Evolutionary conservation across 768 basidiomycete genomes (phyloP), one percentile per base, ranked within the genome.

Genomic region (Amanita phalloides): DNA sequence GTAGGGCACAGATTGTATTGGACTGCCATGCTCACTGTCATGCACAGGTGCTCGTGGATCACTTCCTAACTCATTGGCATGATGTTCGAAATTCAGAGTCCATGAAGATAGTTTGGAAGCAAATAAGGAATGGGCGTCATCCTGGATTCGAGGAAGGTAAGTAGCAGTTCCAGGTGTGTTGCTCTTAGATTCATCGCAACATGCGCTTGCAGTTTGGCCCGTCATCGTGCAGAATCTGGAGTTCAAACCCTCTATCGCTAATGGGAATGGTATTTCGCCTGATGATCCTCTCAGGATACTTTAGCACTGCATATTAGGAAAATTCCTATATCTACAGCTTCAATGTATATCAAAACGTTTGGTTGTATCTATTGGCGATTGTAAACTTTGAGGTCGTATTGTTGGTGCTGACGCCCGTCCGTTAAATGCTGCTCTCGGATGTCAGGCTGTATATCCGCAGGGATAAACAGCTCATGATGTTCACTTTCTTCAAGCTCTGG

Each of bases 141-240:
- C 85, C 88, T 14, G 90, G 90, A 1, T 92, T 91, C 60, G 90
- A 91, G 67, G 87, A 90, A 75, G 84, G 85, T 84, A 13, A 28
- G 55, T 50, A 36, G 14, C 11, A 44, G 14, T 33, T 33, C 11
- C 13, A 42, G 25, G 37, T 50, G 8, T 9, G 25, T 11, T 1
- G 7, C 26, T 38, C 33, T 35, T n/a, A 1, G 38, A 32, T 25
- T 33, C 8, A 21, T 45, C 26, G 17, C n/a, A 32, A 43, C 36
- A 4, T 44, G 6, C 11, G 41, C 46, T 37, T 42, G 42, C 38
- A 81, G 83, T 86, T 11, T 86, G 84, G 84, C 82, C 83, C 2
- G 64, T 77, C 26, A 85, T 86, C 54, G 74, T 78, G 0, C 72
- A 76, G 47, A 77, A 77, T 54, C 66, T 86, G 23, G 81, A 84